Evolutionary conservation across 2,329 filamentous ascomycete species (phyloP).

Genomic region (Phoma sp.): DNA sequence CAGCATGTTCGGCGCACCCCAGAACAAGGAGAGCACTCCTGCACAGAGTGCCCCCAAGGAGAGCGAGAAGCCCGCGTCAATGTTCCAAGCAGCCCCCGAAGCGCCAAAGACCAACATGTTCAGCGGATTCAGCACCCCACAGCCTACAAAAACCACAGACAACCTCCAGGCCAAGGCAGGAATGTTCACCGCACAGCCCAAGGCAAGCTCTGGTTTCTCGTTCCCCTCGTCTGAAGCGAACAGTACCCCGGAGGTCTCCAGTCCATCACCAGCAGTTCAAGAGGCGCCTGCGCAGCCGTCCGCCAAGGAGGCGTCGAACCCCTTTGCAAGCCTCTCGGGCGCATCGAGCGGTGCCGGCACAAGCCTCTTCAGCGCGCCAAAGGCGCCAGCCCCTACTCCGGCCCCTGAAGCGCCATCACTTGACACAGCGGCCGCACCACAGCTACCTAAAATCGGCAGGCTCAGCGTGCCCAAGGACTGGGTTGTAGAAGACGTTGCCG

Average conservation of each 20-base stretch:
- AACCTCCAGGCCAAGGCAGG: constrained; percentile 22
- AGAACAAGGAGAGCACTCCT: constrained; percentile 19
- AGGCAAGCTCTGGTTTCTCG: constrained; percentile 29
- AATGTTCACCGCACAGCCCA: constrained; percentile 29
- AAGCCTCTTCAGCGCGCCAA: constrained; percentile 24
- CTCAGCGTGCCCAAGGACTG: constrained; percentile 35
- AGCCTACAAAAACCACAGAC: constrained; percentile 27
- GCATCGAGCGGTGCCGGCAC: constrained; percentile 18
- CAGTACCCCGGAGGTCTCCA: constrained; percentile 19
- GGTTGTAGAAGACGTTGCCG: constrained; percentile 20
- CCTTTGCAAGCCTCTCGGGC: constrained; percentile 22
- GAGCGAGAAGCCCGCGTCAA: constrained; percentile 8
- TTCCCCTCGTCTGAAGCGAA: constrained; percentile 25
- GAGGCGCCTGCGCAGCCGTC: constrained; percentile 15
- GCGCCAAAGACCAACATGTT: constrained; percentile 26
- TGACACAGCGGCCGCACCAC: constrained; percentile 12
- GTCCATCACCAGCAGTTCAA: constrained; percentile 18
- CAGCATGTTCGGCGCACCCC: constrained; percentile 23
- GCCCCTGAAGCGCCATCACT: constrained; percentile 1
- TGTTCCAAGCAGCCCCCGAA: constrained; percentile 23
- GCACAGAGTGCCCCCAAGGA: constrained; percentile 8
- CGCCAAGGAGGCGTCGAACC: constrained; percentile 21
- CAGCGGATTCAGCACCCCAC: constrained; percentile 33
- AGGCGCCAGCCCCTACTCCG: constrained; percentile 21
- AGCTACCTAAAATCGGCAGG: constrained; percentile 34